These are phyloP conservation scores for Amoebophrya sp. DNA, from an alignment of 169 alveolate species.

Conservation along the genomic window DNA sequence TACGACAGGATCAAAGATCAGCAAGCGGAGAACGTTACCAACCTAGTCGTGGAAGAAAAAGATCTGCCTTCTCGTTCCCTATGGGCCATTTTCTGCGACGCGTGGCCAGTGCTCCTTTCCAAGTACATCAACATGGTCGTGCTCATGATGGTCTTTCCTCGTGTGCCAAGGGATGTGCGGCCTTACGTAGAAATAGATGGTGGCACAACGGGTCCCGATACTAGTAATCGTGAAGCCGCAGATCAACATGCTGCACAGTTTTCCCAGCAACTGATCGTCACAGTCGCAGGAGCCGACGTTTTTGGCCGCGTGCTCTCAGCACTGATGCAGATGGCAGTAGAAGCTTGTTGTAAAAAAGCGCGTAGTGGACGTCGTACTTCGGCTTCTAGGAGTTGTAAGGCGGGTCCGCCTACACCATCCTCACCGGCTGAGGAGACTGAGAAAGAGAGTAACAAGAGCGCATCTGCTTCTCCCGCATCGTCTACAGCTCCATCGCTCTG, in stretches of 20 bases:
- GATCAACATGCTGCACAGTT: background rate
- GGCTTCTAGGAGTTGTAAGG: too few relatives aligned
- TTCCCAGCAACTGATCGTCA: background rate
- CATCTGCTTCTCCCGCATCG: background rate
- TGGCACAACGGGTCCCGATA: background rate
- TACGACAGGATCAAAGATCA: too few relatives aligned
- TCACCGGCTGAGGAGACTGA: too few relatives aligned
- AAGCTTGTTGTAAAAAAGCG: background rate
- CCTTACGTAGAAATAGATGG: background rate
- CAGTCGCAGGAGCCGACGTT: background rate
- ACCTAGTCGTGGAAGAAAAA: too few relatives aligned
- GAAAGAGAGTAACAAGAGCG: too few relatives aligned
- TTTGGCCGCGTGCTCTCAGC: background rate
- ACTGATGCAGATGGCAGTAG: background rate
- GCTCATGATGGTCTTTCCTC: background rate
- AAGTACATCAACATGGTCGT: background rate
- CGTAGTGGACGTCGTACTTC: background rate
- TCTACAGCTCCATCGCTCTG: background rate
- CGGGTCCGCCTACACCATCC: too few relatives aligned
- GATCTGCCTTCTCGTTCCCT: background rate
- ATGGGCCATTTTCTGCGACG: conserved; percentile 19
- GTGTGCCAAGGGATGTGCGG: background rate
- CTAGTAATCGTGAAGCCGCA: background rate
- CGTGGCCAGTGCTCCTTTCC: background rate
- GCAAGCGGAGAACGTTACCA: too few relatives aligned